These are phyloP conservation scores for Sisymbrium altissimum DNA, from an alignment of 345 rosid genomes.

Conservation along the genomic window DNA sequence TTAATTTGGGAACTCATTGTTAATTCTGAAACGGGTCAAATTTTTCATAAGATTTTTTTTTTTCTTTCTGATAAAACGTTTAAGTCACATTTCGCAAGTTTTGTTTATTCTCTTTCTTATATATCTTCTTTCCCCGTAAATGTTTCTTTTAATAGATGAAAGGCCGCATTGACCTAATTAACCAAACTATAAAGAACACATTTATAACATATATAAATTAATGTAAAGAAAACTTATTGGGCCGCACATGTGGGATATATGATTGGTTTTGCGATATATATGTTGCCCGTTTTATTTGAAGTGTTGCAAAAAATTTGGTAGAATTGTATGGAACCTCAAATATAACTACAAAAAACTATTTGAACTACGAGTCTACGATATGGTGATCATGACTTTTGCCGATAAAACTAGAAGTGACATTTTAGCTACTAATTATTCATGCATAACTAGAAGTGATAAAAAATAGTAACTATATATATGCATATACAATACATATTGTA, in stretches of 20 bases:
- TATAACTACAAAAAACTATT: background rate
- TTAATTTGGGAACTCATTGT: slow-evolving; percentile 9
- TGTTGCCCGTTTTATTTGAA: background rate
- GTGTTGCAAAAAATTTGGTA: background rate
- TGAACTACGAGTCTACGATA: background rate
- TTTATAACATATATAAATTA: background rate
- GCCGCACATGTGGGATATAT: slow-evolving; percentile 4
- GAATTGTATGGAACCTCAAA: background rate
- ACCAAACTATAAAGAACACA: slow-evolving; percentile 18
- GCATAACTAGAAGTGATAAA: no score
- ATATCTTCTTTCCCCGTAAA: background rate
- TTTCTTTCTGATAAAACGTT: background rate
- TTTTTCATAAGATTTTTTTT: background rate
- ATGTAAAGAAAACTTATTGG: background rate
- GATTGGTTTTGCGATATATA: background rate
- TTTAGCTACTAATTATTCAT: background rate
- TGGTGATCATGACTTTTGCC: background rate
- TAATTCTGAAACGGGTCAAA: slow-evolving; percentile 9
- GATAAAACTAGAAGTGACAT: background rate
- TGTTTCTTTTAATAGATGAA: background rate
- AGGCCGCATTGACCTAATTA: slow-evolving; percentile 32
- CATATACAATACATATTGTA: background rate
- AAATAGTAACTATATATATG: background rate
- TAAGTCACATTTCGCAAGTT: background rate
- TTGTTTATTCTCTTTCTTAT: background rate